A percentile compares a stretch with the other conserved stretches of the same genome.
phyloP scores from a whole-genome alignment of 257 asterid species.

The Henckelia pumila region DNA sequence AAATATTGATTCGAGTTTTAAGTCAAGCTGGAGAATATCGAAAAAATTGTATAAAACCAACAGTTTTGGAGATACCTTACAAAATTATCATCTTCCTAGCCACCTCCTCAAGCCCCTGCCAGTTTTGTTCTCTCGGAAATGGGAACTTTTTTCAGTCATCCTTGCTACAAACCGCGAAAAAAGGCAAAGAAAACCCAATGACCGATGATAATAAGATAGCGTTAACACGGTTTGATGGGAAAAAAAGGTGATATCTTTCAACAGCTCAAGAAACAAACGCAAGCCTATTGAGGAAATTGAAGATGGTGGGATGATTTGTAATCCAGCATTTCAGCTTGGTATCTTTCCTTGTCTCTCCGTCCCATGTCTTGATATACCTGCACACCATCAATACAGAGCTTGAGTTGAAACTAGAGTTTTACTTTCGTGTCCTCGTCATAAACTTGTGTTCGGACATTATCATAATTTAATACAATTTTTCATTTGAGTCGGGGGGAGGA shows the following conservation, averaged over 20 bases:
- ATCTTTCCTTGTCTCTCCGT: constrained; percentile 77
- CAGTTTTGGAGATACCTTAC: neutral
- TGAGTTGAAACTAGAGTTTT: neutral
- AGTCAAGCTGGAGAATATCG: neutral
- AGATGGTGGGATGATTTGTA: constrained; percentile 55
- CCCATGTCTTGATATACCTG: constrained; percentile 95
- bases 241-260: constrained; percentile 1
- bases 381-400: constrained; percentile 19
- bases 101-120: neutral
- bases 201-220: neutral
- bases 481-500: too few relatives aligned
- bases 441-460: neutral
- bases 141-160: neutral
- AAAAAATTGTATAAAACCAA: neutral
- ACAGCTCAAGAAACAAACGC: constrained; percentile 13
- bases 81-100: neutral
- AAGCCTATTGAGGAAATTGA: constrained; percentile 25
- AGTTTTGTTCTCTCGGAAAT: neutral
- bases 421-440: neutral
- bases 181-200: constrained; percentile 1
- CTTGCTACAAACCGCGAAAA: neutral
- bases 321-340: constrained; percentile 74
- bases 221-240: neutral
- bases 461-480: too few relatives aligned
- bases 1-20: neutral